A percentile compares a stretch with the other conserved stretches of the same genome.
Conservation (phyloP, 2,329 filamentous ascomycete genomes). For the Trichoderma afroharzianum region DNA sequence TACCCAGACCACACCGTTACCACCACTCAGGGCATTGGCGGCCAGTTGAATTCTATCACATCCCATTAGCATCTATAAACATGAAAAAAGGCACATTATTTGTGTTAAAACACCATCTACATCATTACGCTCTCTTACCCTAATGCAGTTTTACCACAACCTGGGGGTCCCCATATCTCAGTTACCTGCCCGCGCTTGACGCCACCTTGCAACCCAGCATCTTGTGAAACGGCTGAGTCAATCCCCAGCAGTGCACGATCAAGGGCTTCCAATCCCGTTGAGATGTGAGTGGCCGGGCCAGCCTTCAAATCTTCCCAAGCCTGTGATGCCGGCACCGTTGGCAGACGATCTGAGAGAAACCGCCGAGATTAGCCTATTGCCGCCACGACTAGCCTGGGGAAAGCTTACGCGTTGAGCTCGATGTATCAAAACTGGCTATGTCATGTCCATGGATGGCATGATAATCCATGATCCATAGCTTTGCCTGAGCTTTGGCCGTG, state of each 20-base stretch:
- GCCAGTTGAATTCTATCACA: constrained; percentile 61
- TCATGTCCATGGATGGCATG: constrained; percentile 58
- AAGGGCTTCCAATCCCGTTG: constrained; percentile 53
- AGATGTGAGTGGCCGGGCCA: constrained; percentile 47
- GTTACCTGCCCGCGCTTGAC: constrained; percentile 73
- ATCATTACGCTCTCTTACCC: constrained; percentile 48
- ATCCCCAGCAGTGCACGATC: constrained; percentile 43
- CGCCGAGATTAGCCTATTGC: not conserved
- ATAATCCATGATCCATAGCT: constrained; percentile 49
- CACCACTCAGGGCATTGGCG: constrained; percentile 57
- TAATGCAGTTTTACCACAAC: constrained; percentile 78
- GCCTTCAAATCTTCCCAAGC: constrained; percentile 59
- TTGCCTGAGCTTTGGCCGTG: not conserved
- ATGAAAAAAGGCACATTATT: not conserved
- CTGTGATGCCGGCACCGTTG: constrained; percentile 72
- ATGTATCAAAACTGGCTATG: constrained; percentile 56
- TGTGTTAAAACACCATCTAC: not conserved
- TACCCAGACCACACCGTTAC: constrained; percentile 73
- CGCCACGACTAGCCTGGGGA: not conserved
- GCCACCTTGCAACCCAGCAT: constrained; percentile 44
- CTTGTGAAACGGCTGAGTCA: constrained; percentile 17
- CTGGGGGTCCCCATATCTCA: constrained; percentile 85
- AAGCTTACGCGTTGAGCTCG: constrained; percentile 47
- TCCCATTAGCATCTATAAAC: constrained; percentile 17
- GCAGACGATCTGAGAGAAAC: constrained; percentile 61